Conservation (phyloP, 2,329 filamentous ascomycete genomes). For the Trichoderma sp. region DNA sequence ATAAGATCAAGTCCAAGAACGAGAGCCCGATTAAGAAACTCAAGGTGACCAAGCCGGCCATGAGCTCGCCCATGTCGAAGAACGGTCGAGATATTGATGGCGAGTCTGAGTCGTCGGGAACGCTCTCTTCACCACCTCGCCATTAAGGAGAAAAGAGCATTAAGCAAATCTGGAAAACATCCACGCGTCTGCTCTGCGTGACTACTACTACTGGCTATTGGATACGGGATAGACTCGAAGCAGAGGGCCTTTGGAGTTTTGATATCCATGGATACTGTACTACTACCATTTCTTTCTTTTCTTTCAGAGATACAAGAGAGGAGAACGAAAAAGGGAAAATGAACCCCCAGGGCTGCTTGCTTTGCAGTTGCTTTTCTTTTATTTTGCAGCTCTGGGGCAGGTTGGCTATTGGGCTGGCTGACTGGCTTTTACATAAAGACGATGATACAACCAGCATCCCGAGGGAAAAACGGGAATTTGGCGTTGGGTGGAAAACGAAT, state of each 20-base stretch:
- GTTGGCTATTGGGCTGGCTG: constrained; percentile 22
- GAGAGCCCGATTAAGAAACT: constrained; percentile 44
- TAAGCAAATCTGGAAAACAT: not conserved
- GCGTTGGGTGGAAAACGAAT: constrained; percentile 24
- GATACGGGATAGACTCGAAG: constrained; percentile 31
- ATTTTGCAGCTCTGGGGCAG: constrained; percentile 6
- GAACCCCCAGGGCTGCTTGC: not conserved
- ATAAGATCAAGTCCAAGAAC: constrained; percentile 37
- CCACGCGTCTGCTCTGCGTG: not conserved
- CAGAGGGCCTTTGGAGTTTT: constrained; percentile 15
- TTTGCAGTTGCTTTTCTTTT: not conserved
- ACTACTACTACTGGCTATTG: constrained; percentile 17
- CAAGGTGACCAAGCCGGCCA: constrained; percentile 46
- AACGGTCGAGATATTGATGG: constrained; percentile 49
- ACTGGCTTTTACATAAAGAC: constrained; percentile 13
- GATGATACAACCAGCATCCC: constrained; percentile 24
- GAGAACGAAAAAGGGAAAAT: not conserved
- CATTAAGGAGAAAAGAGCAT: not conserved
- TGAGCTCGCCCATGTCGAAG: constrained; percentile 51
- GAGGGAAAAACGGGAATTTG: constrained; percentile 18
- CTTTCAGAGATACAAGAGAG: constrained; percentile 17
- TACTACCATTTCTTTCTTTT: constrained; percentile 20
- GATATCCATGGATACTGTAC: constrained; percentile 22
- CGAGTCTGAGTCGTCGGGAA: constrained; percentile 57
- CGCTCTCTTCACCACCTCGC: constrained; percentile 52